Evolutionary conservation across 1,284 basidiomycete species (phyloP), one percentile per base, ranked within the genome.

Genomic region (Caloboletus firmus): DNA sequence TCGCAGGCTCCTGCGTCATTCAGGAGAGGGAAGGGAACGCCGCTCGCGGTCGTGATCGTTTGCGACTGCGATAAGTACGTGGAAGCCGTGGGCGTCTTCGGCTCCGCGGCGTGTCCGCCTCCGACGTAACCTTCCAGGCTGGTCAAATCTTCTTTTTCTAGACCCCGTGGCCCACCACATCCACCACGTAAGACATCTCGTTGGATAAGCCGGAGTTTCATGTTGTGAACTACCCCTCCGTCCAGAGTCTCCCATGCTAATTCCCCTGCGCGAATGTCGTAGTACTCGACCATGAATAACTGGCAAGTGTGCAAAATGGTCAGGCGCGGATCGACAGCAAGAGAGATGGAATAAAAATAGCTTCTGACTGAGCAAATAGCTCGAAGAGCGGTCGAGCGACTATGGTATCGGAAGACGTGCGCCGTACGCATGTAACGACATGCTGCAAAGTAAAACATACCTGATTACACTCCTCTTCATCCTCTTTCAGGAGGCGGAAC

Each of bases 261-360:
- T 34, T 72, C 70, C 6, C 82, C 81, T 42, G 80, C 77, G 31
- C 83, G 76, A 20, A 79, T 72, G 62, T 90, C 85, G 63, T 76
- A 83, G 62, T 81, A 90, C 58, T 89, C 85, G 44, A 83, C 79
- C 44, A 71, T 70, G 67, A 81, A 87, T 26, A 75, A 67, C 70
- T 79, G 66, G 13, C 49, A 55, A 45, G 49, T 24, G 53, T 36
- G 53, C 30, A 53, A 59, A 42, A 26, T 31, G n/a, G 62, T 68
- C 31, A 71, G 68, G 59, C 22, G 5, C 8, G 34, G 47, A 54
- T 34, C 31, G 51, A 53, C 24, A 24, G 18, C 31, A 47, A 37
- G 35, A 40, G n/a, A 48, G 45, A 55, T 22, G 36, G 49, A 41
- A 52, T 9, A 30, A 37, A 42, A 45, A 47, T 43, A 24, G 45